Conservation (phyloP, 192 early-diverging fungal species). For the Umbelopsis vinacea region DNA sequence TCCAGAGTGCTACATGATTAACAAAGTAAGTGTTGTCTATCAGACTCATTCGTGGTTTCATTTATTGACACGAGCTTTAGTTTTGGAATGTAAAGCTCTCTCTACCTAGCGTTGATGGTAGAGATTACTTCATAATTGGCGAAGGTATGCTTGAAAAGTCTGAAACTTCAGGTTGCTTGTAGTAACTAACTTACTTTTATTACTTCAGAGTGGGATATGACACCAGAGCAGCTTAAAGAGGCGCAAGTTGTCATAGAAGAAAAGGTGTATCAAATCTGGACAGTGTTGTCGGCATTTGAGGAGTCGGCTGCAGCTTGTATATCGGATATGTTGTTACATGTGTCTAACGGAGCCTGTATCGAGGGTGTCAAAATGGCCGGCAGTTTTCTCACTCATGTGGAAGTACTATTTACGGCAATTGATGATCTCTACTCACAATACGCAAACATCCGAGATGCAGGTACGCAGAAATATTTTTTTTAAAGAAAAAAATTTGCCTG, state of each 20-base stretch:
- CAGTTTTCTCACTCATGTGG: slow-evolving; percentile 83
- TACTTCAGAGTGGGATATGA: slow-evolving; percentile 1
- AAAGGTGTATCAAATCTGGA: slow-evolving; percentile 84
- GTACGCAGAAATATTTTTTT: slow-evolving; percentile 18
- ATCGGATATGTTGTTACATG: slow-evolving; percentile 84
- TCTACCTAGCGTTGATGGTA: slow-evolving; percentile 3
- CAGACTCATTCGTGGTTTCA: no score
- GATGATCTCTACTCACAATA: slow-evolving; percentile 47
- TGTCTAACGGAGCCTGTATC: slow-evolving; percentile 71
- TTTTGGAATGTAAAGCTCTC: slow-evolving; percentile 62
- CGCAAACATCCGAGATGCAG: slow-evolving; percentile 22
- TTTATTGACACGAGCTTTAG: slow-evolving; percentile 25
- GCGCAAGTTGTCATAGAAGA: slow-evolving; percentile 79
- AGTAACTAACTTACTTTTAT: background rate
- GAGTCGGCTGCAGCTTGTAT: slow-evolving; percentile 90
- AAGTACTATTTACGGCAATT: slow-evolving; percentile 80
- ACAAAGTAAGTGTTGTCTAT: slow-evolving; percentile 68
- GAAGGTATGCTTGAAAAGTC: background rate
- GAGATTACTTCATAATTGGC: background rate
- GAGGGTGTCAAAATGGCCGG: slow-evolving; percentile 76
- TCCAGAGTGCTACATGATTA: slow-evolving; percentile 99
- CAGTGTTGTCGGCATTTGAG: slow-evolving; percentile 85
- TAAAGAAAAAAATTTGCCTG: background rate
- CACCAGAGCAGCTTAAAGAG: slow-evolving; percentile 62
- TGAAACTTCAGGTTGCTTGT: background rate